Evolutionary conservation across 768 basidiomycete species (phyloP).

Genomic region (Amanita rimosa): DNA sequence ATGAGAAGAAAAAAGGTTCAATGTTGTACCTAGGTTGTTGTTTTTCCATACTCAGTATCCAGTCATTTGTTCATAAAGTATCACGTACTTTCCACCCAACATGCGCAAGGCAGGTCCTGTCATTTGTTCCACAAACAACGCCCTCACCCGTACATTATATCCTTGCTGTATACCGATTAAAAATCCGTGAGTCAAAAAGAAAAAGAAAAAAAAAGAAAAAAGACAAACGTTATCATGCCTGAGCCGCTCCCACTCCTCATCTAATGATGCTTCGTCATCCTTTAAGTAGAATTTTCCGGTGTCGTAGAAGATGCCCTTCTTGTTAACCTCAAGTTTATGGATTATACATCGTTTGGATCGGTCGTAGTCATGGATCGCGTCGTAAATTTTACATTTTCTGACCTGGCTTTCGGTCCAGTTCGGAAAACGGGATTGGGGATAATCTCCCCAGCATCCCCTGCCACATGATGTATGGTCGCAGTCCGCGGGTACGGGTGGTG

Average conservation of each 20-base stretch:
- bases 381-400: slow-evolving; percentile 25
- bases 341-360: slow-evolving; percentile 16
- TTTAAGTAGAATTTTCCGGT: slow-evolving; percentile 12
- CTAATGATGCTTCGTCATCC: slow-evolving; percentile 7
- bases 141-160: slow-evolving; percentile 32
- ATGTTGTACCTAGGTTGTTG: slow-evolving; percentile 43
- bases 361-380: slow-evolving; percentile 22
- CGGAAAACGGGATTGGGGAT: slow-evolving; percentile 37
- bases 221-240: slow-evolving; percentile 21
- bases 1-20: slow-evolving; percentile 61
- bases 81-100: slow-evolving; percentile 41
- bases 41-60: background rate
- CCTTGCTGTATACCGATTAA: slow-evolving; percentile 9
- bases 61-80: background rate
- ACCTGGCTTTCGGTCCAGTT: slow-evolving; percentile 45
- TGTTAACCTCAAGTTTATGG: slow-evolving; percentile 30
- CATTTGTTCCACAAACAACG: slow-evolving; percentile 41
- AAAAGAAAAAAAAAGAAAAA: too few relatives aligned
- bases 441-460: slow-evolving; percentile 26
- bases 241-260: slow-evolving; percentile 25
- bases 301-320: slow-evolving; percentile 22
- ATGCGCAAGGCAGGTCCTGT: slow-evolving; percentile 44
- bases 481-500: slow-evolving; percentile 22
- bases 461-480: slow-evolving; percentile 26
- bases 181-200: background rate